A percentile compares a stretch with the other conserved stretches of the same genome.
Evolutionary conservation across 306 rosid species (phyloP).

Genomic region (Dryas alaskensis): DNA sequence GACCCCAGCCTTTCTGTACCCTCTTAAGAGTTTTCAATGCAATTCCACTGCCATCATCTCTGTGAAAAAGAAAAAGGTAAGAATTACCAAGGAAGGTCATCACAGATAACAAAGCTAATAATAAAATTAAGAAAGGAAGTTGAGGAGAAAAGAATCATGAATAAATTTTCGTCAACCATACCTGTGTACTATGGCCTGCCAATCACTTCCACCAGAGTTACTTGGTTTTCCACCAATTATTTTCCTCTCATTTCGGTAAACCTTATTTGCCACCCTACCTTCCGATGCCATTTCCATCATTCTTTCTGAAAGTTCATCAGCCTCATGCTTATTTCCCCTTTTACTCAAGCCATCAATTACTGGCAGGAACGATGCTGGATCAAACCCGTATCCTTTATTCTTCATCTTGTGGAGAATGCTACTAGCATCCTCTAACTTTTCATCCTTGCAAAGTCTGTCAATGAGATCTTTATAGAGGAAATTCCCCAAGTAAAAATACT

Average conservation of each 20-base stretch:
- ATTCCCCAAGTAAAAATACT: slow-evolving; percentile 49
- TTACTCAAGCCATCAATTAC: slow-evolving; percentile 77
- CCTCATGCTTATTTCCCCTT: slow-evolving; percentile 67
- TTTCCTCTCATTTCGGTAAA: slow-evolving; percentile 32
- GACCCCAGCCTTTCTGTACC: slow-evolving; percentile 89
- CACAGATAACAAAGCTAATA: slow-evolving; percentile 10
- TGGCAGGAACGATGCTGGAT: slow-evolving; percentile 75
- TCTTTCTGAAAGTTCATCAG: slow-evolving; percentile 66
- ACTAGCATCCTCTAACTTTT: slow-evolving; percentile 71
- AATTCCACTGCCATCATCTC: slow-evolving; percentile 71
- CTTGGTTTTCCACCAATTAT: slow-evolving; percentile 32
- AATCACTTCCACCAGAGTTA: slow-evolving; percentile 45
- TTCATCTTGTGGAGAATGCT: slow-evolving; percentile 57
- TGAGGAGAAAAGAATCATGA: slow-evolving; percentile 17
- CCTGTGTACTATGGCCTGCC: slow-evolving; percentile 84
- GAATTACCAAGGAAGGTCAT: slow-evolving; percentile 23
- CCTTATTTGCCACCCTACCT: slow-evolving; percentile 40
- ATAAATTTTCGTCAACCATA: slow-evolving; percentile 28
- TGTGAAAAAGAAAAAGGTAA: slow-evolving; percentile 30
- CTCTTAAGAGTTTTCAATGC: slow-evolving; percentile 68
- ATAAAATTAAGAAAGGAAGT: slow-evolving; percentile 6
- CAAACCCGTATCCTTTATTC: slow-evolving; percentile 57
- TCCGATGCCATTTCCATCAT: slow-evolving; percentile 80
- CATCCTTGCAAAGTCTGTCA: slow-evolving; percentile 64
- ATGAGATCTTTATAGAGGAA: slow-evolving; percentile 71